phyloP scores from a whole-genome alignment of 306 rosid species.

The Pyrus pyrifolia region DNA sequence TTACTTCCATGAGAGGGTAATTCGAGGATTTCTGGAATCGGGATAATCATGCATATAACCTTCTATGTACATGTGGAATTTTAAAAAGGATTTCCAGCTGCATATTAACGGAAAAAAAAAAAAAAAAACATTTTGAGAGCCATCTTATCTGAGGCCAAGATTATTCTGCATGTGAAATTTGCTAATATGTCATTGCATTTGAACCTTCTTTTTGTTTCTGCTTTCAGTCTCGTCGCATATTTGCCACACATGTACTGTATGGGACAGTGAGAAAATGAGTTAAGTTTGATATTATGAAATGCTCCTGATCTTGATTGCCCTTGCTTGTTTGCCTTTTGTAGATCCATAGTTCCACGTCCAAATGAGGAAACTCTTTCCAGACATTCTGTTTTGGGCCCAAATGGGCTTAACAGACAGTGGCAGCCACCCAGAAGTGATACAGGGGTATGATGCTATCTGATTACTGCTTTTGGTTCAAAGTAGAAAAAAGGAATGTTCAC shows the following conservation, averaged over 20 bases:
- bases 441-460: slow-evolving; percentile 52
- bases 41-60: background rate
- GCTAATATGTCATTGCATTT: background rate
- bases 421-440: slow-evolving; percentile 55
- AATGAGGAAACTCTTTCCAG: slow-evolving; percentile 76
- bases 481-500: slow-evolving; percentile 29
- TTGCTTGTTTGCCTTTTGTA: slow-evolving; percentile 29
- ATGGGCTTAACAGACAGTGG: slow-evolving; percentile 79
- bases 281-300: background rate
- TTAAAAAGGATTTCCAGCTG: background rate
- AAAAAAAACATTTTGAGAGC: background rate
- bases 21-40: background rate
- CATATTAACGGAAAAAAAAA: background rate
- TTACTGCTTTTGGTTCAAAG: slow-evolving; percentile 13
- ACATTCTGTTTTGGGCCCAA: slow-evolving; percentile 88
- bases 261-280: background rate
- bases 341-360: slow-evolving; percentile 65
- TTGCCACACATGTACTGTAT: background rate
- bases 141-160: background rate
- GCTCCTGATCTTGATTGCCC: background rate
- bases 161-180: background rate
- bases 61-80: background rate
- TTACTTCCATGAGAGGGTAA: background rate
- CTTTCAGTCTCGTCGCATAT: background rate
- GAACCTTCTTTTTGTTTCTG: background rate